A percentile compares a stretch with the other conserved stretches of the same genome.
These are phyloP conservation scores for Zizania palustris DNA, from an alignment of 202 grass and related monocot genomes.

Conservation along the genomic window DNA sequence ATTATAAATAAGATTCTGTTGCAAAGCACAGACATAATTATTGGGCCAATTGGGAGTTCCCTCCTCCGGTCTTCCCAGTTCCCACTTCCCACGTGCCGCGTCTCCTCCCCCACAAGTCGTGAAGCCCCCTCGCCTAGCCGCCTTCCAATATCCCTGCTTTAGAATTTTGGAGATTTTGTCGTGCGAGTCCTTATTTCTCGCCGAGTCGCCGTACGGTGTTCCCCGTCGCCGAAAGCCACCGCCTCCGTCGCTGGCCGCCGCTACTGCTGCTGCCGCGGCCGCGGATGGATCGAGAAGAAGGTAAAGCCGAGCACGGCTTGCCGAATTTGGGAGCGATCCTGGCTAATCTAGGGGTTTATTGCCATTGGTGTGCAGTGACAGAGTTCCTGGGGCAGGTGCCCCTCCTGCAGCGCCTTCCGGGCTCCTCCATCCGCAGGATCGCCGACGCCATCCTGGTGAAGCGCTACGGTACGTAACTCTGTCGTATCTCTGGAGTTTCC, in stretches of 20 bases:
- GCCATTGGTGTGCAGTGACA: slow-evolving; percentile 68
- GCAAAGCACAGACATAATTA: no score
- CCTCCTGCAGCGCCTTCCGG: slow-evolving; percentile 81
- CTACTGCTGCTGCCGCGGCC: slow-evolving; percentile 20
- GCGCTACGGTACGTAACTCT: slow-evolving; percentile 56
- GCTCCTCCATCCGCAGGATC: slow-evolving; percentile 87
- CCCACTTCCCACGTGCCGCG: neutral
- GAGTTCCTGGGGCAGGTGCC: slow-evolving; percentile 98
- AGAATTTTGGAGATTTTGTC: slow-evolving; percentile 17
- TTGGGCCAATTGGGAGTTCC: neutral
- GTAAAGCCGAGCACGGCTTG: slow-evolving; percentile 43
- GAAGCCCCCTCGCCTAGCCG: no score
- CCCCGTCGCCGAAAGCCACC: neutral
- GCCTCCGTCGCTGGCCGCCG: neutral
- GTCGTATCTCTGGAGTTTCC: neutral
- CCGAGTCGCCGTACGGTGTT: slow-evolving; percentile 1
- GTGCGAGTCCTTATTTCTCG: neutral
- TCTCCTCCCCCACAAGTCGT: neutral
- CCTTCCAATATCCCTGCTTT: slow-evolving; percentile 32
- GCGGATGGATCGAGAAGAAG: slow-evolving; percentile 68
- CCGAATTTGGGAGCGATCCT: slow-evolving; percentile 43
- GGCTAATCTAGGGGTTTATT: slow-evolving; percentile 38
- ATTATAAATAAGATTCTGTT: no score
- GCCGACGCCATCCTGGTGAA: slow-evolving; percentile 59
- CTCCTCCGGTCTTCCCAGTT: neutral